These are phyloP conservation scores for Calocybe gambosa DNA, from an alignment of 1,284 basidiomycete species.

Conservation along the genomic window DNA sequence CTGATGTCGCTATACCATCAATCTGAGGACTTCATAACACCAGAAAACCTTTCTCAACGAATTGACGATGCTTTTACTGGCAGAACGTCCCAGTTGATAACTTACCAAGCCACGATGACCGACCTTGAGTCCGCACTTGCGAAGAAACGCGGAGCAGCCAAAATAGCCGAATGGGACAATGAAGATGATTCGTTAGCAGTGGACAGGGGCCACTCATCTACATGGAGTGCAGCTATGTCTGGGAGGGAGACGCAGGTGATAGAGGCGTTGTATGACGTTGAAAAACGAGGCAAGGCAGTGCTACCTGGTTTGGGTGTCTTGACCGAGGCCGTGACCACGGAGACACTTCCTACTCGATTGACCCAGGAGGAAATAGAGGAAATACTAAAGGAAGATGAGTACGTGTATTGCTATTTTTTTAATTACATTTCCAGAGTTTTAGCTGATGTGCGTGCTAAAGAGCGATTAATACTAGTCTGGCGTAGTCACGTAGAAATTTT, in stretches of 20 bases:
- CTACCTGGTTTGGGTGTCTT: slow-evolving; percentile 52
- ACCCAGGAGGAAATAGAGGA: slow-evolving; percentile 18
- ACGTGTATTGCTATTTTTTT: not conserved
- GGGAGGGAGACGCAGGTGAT: slow-evolving; percentile 43
- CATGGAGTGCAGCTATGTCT: slow-evolving; percentile 29
- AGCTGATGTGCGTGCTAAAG: not conserved
- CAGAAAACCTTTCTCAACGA: slow-evolving; percentile 53
- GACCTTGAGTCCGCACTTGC: slow-evolving; percentile 23
- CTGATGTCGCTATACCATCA: slow-evolving; percentile 71
- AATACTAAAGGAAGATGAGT: slow-evolving; percentile 1
- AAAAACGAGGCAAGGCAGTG: slow-evolving; percentile 24
- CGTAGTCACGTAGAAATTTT: too few relatives aligned
- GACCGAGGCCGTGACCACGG: slow-evolving; percentile 38
- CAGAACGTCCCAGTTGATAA: not conserved
- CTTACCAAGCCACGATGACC: slow-evolving; percentile 13
- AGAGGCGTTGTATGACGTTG: slow-evolving; percentile 56
- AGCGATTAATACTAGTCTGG: not conserved
- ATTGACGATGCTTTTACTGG: slow-evolving; percentile 57
- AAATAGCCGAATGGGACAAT: slow-evolving; percentile 35
- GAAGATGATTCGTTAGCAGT: slow-evolving; percentile 6
- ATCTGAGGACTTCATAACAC: slow-evolving; percentile 57
- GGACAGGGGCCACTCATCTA: not conserved
- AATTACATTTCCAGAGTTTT: too few relatives aligned
- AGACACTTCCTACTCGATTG: slow-evolving; percentile 21
- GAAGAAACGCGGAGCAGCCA: slow-evolving; percentile 28